phyloP scores from a whole-genome alignment of 352 stramenopile species.

The Bremia lactucae region DNA sequence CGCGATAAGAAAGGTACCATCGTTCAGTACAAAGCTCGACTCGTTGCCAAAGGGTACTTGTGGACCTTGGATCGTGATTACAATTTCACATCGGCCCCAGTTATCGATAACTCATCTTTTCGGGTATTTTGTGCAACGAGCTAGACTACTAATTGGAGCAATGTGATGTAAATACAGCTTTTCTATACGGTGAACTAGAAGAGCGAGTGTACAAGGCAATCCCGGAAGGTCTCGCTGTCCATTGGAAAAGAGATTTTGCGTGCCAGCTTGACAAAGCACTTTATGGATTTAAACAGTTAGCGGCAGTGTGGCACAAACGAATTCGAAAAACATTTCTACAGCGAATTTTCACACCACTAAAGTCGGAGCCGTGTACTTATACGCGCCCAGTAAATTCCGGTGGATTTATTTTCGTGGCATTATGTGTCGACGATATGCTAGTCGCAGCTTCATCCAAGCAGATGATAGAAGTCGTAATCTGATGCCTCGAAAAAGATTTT shows the following conservation, averaged over 20 bases:
- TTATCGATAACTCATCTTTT: neutral
- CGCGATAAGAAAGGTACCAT: too few species aligned
- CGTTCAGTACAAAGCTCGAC: neutral
- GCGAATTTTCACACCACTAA: neutral
- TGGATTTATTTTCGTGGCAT: neutral
- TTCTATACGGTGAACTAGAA: constrained; percentile 11
- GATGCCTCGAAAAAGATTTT: neutral
- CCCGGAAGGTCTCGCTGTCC: neutral
- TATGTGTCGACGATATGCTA: constrained; percentile 10
- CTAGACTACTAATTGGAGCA: constrained; percentile 6
- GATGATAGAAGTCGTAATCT: neutral
- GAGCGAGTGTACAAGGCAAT: constrained; percentile 11
- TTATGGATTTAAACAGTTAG: too few species aligned
- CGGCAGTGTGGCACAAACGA: constrained; percentile 17
- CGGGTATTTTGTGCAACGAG: neutral
- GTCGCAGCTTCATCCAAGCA: neutral
- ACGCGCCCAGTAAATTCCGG: too few species aligned
- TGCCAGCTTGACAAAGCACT: constrained; percentile 14
- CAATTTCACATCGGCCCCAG: too few species aligned
- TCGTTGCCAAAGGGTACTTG: neutral
- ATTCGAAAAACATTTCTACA: constrained; percentile 3
- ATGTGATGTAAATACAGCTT: constrained; percentile 19
- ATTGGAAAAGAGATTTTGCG: constrained; percentile 5
- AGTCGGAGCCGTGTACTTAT: constrained; percentile 1
- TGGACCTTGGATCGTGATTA: neutral